Base-by-base conservation (phyloP, 1,284 basidiomycete species). In the Phaffia rhodozyma region DNA sequence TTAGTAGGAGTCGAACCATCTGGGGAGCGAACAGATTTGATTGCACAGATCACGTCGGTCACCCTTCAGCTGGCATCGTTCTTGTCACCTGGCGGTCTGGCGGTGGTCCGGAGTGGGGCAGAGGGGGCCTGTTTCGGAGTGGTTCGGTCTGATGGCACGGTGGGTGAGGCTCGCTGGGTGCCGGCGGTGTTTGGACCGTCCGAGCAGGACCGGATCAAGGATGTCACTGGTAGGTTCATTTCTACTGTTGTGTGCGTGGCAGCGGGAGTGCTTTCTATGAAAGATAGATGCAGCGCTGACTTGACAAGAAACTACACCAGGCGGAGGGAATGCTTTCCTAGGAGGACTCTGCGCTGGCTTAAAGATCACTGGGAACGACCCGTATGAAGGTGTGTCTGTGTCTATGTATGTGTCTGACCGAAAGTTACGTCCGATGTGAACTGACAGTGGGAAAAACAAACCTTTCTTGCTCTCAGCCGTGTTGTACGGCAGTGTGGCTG, bases 241-340 rank as follows among this genome's bases (percentile, higher is more conserved):
- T 21, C 51, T 63, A 55, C 32, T n/a, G 2, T 65, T 56, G 30
- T 32, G n/a, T 20, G 11, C 5, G 18, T 47, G 32, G 32, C 5
- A 16, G 13, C 5, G 13, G 13, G 13, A 2, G 16, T 43, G 13
- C 6, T 43, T 7, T 43, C 6, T 11, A 16, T 43, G 38, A 2
- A 11, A 7, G 38, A 16, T 11, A 7, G 13, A 43, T 4, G 16
- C 38, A 43, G 16, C 13, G 38, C 38, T 43, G 13, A 43, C 55
- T 32, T 38, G 5, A 23, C 30, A 13, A 60, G 38, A 23, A 21
- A 60, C 27, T 54, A 5, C 62, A 88, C 5, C 63, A 88, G 88
- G 89, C 53, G 90, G 89, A 5, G 91, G 91, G 13, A 94, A 94
- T 75, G 82, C 83, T 59, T 94, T 92, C 73, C 76, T 93, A 43